Base-by-base conservation (phyloP, 208 protist genomes). In the Leishmania major region DNA sequence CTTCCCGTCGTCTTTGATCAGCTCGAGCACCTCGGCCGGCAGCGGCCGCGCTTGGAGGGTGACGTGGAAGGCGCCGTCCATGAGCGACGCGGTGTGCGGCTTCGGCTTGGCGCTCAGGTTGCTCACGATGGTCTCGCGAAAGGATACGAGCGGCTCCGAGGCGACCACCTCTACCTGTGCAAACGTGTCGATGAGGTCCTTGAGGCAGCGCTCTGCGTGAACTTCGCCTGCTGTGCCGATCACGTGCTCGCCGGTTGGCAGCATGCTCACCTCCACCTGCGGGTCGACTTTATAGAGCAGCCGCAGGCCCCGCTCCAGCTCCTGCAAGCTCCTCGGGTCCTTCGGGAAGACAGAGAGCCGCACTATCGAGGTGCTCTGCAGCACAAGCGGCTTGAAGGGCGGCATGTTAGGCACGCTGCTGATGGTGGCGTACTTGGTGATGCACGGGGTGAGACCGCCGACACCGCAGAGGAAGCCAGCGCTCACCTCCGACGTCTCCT, bases 201-300 rank as follows among this genome's bases (percentile, higher is more conserved):
- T 96, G 76, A 99, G 75, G 87, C 98, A 99, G 13, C 97, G 88
- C 84, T 99, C 98, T 49, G 99, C 90, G 85, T 99, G 99, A n/a
- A 99, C 91, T 84, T 99, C 98, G 51, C 99, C 99, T 5, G 98
- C 95, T 3, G 98, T 97, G 28, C 95, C 96, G 86, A 99, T 96
- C 25, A 99, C 95, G 83, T 99, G 97, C 82, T 99, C 98, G 17
- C 99, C 99, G 22, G 95, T 99, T 17, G 98, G 94, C 81, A 98
- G 90, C 45, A 99, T 90, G 40, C 90, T 94, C 40, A 99, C 91
- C 79, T 99, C 92, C 28, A 99, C 96, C 72, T 96, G 93, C 69
- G 98, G 97, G 84, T 99, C 99, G 1, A 98, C 93, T 84, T 98
- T 97, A 91, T 99, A 98, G 2, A 99, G 90, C 80, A 99, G 66